Base-by-base conservation (phyloP, 495 filamentous ascomycete genomes). In the Lasiosphaeriaceae sp. region DNA sequence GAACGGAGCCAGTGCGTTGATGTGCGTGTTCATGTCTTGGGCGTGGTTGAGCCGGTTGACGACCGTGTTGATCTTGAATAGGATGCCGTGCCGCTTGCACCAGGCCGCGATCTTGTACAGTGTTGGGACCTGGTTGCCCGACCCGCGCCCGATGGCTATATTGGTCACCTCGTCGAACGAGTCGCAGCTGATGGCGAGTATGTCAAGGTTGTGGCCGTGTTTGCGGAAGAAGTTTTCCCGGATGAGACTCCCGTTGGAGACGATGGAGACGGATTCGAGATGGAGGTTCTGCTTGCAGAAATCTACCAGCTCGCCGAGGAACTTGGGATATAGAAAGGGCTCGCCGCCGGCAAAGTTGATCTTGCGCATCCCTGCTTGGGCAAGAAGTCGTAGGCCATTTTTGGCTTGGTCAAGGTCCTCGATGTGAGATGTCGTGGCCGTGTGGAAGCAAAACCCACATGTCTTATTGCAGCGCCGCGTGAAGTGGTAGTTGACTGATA, bases 41-140 rank as follows among this genome's bases (percentile, higher is more conserved):
- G 74, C 19, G 61, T 68, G 75, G 48, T 85, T 85, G 51, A 74
- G 66, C 11, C 52, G 66, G 54, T 74, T 75, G 17, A 85, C 72
- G 1, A 84, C 81, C 5, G 82, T 85, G 62, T 84, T 85, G 54
- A 85, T 59, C 70, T 85, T 84, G 68, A 85, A 82, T 64, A 75
- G 77, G 62, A 84, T 73, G 1, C 73, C 71, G 60, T n/a, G n/a
- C n/a, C n/a, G 29, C 26, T 9, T 31, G 59, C 82, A 85, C 66
- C 76, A 75, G 11, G 60, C 62, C 4, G 71, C 63, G 47, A 84
- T 72, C 9, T 63, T 35, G 39, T 67, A 71, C 17, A 85, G 61
- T 22, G 73, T 70, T 29, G 55, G 23, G 11, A 82, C 72, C 45
- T 84, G 77, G 24, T 71, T 58, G 11, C 75, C 78, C 2, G 61